phyloP scores from a whole-genome alignment of 768 basidiomycete genomes.

The Mycena chlorophos region DNA sequence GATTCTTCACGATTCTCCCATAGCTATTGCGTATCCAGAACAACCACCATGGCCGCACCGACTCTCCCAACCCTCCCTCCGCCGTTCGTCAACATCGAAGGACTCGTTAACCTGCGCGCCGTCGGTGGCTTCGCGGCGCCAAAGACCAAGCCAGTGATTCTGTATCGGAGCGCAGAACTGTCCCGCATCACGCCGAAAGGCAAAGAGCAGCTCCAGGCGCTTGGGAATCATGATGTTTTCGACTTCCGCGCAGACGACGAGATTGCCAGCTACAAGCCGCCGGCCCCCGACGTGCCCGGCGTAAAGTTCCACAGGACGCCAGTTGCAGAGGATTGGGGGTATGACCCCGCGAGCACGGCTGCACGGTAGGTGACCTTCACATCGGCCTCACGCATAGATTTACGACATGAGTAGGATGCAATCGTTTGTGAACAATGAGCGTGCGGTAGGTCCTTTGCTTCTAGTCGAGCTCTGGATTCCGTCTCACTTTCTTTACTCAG shows the following conservation, averaged over 20 bases:
- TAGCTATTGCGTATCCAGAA: no score
- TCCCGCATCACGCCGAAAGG: conserved; percentile 37
- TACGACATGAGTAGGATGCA: no score
- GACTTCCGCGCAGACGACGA: conserved; percentile 44
- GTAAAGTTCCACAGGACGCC: conserved; percentile 33
- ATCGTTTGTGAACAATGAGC: conserved; percentile 28
- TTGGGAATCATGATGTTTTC: conserved; percentile 41
- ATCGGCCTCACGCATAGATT: no score
- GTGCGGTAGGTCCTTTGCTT: no score
- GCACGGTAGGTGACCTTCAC: conserved; percentile 17
- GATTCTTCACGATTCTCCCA: no score
- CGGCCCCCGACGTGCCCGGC: conserved; percentile 32
- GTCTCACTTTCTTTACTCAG: no score
- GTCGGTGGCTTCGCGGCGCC: conserved; percentile 29
- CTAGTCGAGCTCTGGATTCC: no score
- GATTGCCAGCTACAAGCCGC: conserved; percentile 33
- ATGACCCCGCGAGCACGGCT: conserved; percentile 30
- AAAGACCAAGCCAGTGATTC: conserved; percentile 27
- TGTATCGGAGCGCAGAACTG: conserved; percentile 45
- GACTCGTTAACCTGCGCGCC: conserved; percentile 40
- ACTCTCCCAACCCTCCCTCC: conserved; percentile 10
- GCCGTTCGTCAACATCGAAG: conserved; percentile 42
- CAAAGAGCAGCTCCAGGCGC: conserved; percentile 33
- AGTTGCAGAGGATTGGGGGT: conserved; percentile 27
- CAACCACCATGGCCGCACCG: no score